Conservation (phyloP, 2,329 filamentous ascomycete species). For the Periconia macrospinosa region DNA sequence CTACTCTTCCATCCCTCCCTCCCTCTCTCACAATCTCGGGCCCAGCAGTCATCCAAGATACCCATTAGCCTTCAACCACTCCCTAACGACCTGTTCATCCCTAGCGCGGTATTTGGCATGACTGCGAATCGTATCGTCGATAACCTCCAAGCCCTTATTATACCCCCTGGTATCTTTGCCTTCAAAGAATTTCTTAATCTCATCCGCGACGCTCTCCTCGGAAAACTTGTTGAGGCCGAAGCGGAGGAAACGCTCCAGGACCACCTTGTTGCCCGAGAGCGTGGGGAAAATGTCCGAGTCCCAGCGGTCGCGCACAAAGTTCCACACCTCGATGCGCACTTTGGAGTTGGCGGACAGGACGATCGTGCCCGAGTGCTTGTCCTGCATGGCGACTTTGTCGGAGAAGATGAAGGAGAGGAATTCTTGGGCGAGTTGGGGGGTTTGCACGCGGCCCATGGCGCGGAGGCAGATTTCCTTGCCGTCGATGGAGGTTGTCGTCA, state of each 20-base stretch:
- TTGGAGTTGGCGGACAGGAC: slow-evolving; percentile 73
- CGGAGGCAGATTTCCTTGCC: slow-evolving; percentile 84
- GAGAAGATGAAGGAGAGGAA: slow-evolving; percentile 77
- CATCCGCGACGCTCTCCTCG: slow-evolving; percentile 64
- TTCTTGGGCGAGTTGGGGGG: slow-evolving; percentile 67
- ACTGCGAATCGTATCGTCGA: slow-evolving; percentile 81
- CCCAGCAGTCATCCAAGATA: slow-evolving; percentile 45
- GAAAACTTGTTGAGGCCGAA: slow-evolving; percentile 78
- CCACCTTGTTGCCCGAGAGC: slow-evolving; percentile 78
- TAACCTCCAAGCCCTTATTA: slow-evolving; percentile 81
- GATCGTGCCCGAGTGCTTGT: slow-evolving; percentile 80
- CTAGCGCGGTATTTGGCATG: slow-evolving; percentile 80
- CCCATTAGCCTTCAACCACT: slow-evolving; percentile 72
- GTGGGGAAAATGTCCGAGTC: slow-evolving; percentile 65
- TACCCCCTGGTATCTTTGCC: slow-evolving; percentile 84
- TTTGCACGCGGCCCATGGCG: slow-evolving; percentile 73
- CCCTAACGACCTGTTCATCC: slow-evolving; percentile 71
- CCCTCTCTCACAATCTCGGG: no score
- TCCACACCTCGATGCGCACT: slow-evolving; percentile 77
- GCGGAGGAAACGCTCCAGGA: slow-evolving; percentile 86
- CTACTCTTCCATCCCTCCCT: no score
- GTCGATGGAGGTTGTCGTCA: slow-evolving; percentile 80
- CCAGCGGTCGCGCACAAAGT: slow-evolving; percentile 86
- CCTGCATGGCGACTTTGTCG: slow-evolving; percentile 79
- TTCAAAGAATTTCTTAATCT: slow-evolving; percentile 84